A percentile compares a stretch with the other conserved stretches of the same genome.
Conservation (phyloP, 2,329 filamentous ascomycete species). For the Venturia asperata region DNA sequence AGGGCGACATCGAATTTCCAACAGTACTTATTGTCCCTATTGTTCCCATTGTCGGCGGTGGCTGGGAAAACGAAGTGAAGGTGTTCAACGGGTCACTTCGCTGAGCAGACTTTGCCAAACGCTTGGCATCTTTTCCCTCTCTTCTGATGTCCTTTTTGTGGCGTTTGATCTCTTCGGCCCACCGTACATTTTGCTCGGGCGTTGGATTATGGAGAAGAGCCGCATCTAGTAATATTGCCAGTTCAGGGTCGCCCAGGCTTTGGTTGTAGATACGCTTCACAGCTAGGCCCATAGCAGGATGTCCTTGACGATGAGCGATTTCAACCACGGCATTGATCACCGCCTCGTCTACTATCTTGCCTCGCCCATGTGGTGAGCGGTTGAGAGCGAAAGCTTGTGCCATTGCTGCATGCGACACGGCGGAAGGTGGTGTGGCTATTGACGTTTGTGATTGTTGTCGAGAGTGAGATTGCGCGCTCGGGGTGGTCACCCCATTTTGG, state of each 20-base stretch:
- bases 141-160: constrained; percentile 37
- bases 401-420: constrained; percentile 8
- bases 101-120: constrained; percentile 11
- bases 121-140: constrained; percentile 23
- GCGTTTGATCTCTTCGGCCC: constrained; percentile 38
- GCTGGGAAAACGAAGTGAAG: constrained; percentile 7
- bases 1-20: background rate
- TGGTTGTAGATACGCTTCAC: constrained; percentile 39
- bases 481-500: constrained; percentile 38
- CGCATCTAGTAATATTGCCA: constrained; percentile 37
- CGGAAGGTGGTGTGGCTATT: constrained; percentile 9
- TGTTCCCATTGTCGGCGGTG: constrained; percentile 12
- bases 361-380: constrained; percentile 20
- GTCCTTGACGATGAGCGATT: constrained; percentile 24
- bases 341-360: constrained; percentile 20
- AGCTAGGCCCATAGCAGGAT: constrained; percentile 34
- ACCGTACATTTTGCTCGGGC: constrained; percentile 33
- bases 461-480: constrained; percentile 23
- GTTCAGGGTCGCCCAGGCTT: constrained; percentile 31
- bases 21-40: background rate
- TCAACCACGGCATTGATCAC: constrained; percentile 39
- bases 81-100: background rate
- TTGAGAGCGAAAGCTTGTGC: constrained; percentile 19
- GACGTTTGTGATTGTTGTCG: background rate
- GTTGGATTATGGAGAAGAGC: constrained; percentile 38